phyloP scores from a whole-genome alignment of 306 rosid species.

The Quercus rubra region DNA sequence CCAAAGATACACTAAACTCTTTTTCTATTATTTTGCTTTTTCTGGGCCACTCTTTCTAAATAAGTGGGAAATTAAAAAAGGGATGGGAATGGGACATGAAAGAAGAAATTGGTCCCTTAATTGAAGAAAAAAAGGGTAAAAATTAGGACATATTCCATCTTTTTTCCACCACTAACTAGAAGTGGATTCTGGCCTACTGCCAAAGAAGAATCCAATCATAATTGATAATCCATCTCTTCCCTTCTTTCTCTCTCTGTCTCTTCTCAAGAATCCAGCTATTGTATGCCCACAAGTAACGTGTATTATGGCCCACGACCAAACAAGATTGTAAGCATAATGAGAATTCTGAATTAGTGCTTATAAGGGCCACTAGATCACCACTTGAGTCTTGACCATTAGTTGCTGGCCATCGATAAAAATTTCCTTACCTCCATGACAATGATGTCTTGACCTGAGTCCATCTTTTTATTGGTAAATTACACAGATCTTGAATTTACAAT shows the following conservation, averaged over 20 bases:
- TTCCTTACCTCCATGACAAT: neutral
- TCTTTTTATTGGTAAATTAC: too few species aligned
- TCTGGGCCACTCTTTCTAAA: neutral
- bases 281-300: neutral
- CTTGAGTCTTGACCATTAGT: neutral
- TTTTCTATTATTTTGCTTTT: neutral
- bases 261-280: neutral
- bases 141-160: constrained; percentile 26
- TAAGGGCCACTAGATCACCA: constrained; percentile 14
- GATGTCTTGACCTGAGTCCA: neutral
- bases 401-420: neutral
- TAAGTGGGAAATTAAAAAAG: constrained; percentile 5
- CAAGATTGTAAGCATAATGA: constrained; percentile 15
- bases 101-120: neutral
- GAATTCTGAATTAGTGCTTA: constrained; percentile 19
- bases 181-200: constrained; percentile 18
- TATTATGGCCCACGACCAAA: constrained; percentile 23
- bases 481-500: too few species aligned
- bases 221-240: neutral
- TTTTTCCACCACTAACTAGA: constrained; percentile 30
- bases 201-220: neutral
- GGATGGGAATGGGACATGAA: neutral
- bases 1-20: neutral
- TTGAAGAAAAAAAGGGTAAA: neutral
- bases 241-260: neutral